Evolutionary conservation across 2,329 filamentous ascomycete species (phyloP), one percentile per base, ranked within the genome.

Genomic region (Fusarium neocosmosporiellum): DNA sequence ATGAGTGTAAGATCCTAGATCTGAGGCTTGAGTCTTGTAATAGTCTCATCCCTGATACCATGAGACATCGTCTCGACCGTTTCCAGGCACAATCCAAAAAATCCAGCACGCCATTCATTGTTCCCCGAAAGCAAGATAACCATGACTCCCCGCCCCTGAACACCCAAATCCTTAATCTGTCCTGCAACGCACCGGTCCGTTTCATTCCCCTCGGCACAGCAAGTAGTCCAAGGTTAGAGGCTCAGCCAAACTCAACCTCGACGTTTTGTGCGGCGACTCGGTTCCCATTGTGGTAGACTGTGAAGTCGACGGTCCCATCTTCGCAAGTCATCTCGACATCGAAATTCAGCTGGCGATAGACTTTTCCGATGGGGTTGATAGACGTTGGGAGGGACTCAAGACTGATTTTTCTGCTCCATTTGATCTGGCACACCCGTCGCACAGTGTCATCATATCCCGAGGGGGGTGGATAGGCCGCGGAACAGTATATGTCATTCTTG

Each of bases 271-370:
- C 63, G 0, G 69, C 77, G 0, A 80, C 65, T 1, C 57, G 66
- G 4, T 71, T 60, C 0, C 66, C 73, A 1, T 73, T 1, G 0
- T 72, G 59, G 3, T 67, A 63, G 3, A 79, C 14, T 0, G 67
- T 43, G 14, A 81, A 79, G 36, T 80, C 78, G 2, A 76, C 41
- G 0, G 48, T 75, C 1, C 64, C 69, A 0, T 69, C 77, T 0
- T 76, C 69, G 13, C 70, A 72, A 0, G 69, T 55, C 69, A 81
- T 78, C 18, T 76, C 59, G 1, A 80, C 6, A 0, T 65, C 55
- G 14, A 18, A 78, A 0, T 5, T 0, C 0, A 81, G 67, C 4
- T 11, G 0, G 1, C 37, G 53, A 1, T 71, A 77, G 0, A 70
- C 27, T 1, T 72, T 66, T 0, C 75, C 75, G 1, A 59, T 10